Evolutionary conservation across 768 basidiomycete species (phyloP).

Genomic region (Tephrocybe rancida): DNA sequence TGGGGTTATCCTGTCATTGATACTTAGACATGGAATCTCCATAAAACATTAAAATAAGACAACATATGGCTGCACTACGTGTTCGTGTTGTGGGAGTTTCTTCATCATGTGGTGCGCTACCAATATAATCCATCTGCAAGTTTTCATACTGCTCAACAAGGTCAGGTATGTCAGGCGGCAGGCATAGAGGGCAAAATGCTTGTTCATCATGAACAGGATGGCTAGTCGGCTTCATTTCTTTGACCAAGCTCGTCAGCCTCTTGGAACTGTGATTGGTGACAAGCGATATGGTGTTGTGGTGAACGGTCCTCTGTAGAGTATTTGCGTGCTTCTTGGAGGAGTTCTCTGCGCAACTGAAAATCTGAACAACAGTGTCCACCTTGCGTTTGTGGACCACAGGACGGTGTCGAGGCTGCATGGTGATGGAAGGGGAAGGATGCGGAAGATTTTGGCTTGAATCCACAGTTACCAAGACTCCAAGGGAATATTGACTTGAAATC

Average conservation of each 20-base stretch:
- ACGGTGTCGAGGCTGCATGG: too few relatives aligned
- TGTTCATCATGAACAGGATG: background rate
- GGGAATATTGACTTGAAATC: too few relatives aligned
- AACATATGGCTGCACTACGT: background rate
- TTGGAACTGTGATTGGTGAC: background rate
- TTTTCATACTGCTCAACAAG: background rate
- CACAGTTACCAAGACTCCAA: too few relatives aligned
- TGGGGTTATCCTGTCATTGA: background rate
- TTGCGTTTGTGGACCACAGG: too few relatives aligned
- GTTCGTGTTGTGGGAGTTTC: background rate
- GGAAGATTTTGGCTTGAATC: too few relatives aligned
- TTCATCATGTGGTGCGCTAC: background rate
- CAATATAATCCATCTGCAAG: background rate
- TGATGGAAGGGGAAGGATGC: too few relatives aligned
- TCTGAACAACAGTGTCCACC: background rate
- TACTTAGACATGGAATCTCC: background rate
- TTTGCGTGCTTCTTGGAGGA: background rate
- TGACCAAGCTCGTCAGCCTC: background rate
- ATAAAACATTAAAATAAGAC: background rate
- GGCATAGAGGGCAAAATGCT: background rate
- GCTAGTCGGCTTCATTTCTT: background rate
- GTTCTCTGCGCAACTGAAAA: background rate
- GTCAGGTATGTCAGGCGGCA: background rate
- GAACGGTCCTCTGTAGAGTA: background rate
- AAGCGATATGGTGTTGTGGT: background rate